A percentile compares a stretch with the other conserved stretches of the same genome.
Evolutionary conservation across 441 rosid genomes (phyloP).

Genomic region (Flueggea neowawraea): DNA sequence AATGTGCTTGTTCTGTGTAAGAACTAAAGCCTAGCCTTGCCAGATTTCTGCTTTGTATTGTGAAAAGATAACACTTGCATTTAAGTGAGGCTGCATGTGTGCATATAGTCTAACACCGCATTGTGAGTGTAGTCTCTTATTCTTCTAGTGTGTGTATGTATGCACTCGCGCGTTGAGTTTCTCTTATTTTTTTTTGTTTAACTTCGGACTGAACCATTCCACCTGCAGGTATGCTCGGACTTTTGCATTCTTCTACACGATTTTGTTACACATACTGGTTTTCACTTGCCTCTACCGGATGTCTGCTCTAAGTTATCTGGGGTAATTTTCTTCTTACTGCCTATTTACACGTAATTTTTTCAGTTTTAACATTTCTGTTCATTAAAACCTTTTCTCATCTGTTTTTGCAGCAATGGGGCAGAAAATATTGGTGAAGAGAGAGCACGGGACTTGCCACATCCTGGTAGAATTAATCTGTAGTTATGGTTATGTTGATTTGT

Average conservation of each 20-base stretch:
- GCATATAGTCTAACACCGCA: too few relatives aligned
- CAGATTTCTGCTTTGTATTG: too few relatives aligned
- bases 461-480: constrained; percentile 17
- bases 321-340: constrained; percentile 34
- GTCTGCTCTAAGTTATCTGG: constrained; percentile 95
- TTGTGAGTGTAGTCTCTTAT: neutral
- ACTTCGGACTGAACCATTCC: too few relatives aligned
- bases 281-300: constrained; percentile 94
- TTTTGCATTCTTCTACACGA: constrained; percentile 92
- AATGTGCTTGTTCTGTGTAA: too few relatives aligned
- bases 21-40: too few relatives aligned
- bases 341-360: too few relatives aligned
- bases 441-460: constrained; percentile 62
- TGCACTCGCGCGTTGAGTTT: too few relatives aligned
- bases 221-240: constrained; percentile 79
- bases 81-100: too few relatives aligned
- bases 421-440: constrained; percentile 42
- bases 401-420: constrained; percentile 62
- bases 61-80: too few relatives aligned
- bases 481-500: too few relatives aligned
- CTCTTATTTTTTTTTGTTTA: too few relatives aligned
- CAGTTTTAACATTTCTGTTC: too few relatives aligned
- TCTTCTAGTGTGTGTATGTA: neutral
- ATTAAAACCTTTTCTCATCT: neutral
- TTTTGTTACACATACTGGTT: constrained; percentile 81